Evolutionary conservation across 805 yeast genomes (phyloP), one percentile per base, ranked within the genome.

Genomic region (Candida palmyrensis): DNA sequence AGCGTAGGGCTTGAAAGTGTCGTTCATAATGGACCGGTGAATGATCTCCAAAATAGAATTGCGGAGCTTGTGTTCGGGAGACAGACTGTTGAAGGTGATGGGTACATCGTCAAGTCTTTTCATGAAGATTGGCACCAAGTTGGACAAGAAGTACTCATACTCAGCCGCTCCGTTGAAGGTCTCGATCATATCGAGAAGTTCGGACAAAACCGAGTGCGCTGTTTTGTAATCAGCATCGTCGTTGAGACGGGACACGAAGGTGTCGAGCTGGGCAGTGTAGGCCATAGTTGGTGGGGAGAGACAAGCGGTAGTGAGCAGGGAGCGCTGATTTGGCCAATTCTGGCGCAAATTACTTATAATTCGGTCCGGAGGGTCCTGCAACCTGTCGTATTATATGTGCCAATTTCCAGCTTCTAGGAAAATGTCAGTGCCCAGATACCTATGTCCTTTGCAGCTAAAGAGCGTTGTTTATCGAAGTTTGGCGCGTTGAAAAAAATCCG

Each of bases 131-230:
- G 96, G 95, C 31, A 89, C 57, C 45, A 87, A 57, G 41, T 71
- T 73, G 37, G 76, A 67, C 28, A 89, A 64, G 48, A 88, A 87
- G 47, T 75, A 71, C 39, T 82, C 88, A 55, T 88, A 87, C 45
- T 89, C 97, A 15, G 77, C 77, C 4, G 87, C 75, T 7, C 86
- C 82, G 41, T 82, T 82, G 57, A 84, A 82, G 2, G 87, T 73
- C 51, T 90, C 97, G 26, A 88, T 71, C 55, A 87, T 75, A 56
- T 90, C 97, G 39, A 92, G 73, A 28, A 90, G 65, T 55, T 90
- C 97, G 4, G 88, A 77, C 26, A 87, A 73, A 6, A 78, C 74
- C 1, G 88, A 66, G 41, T 83, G 82, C 44, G 78, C 79, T 8
- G 74, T 62, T 40, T 74, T 73, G 42, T 69, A 68, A 51, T 81